A percentile compares a stretch with the other conserved stretches of the same genome.
These are phyloP conservation scores for Xylariaceae sp. DNA, from an alignment of 2,329 filamentous ascomycete genomes.

Conservation along the genomic window DNA sequence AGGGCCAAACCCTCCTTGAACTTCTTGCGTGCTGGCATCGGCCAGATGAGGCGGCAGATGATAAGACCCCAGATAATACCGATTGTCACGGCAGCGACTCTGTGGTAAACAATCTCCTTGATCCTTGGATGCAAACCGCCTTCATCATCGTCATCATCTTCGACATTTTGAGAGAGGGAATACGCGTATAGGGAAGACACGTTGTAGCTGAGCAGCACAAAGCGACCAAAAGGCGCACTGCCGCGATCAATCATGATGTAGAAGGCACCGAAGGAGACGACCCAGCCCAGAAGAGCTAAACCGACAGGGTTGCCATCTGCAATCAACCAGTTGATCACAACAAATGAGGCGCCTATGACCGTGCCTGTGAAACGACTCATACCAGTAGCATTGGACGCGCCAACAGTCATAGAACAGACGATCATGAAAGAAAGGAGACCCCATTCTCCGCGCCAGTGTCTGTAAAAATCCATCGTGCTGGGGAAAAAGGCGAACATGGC, in stretches of 20 bases:
- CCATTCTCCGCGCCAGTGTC: conserved; percentile 93
- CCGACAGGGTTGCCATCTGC: conserved; percentile 67
- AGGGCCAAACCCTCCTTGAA: conserved; percentile 84
- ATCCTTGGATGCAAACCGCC: conserved; percentile 80
- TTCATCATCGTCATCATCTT: conserved; percentile 81
- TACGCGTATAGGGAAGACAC: conserved; percentile 92
- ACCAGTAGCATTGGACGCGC: conserved; percentile 89
- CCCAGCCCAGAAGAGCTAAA: conserved; percentile 75
- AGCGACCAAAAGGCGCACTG: conserved; percentile 85
- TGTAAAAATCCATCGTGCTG: conserved; percentile 71
- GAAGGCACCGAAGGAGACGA: conserved; percentile 77
- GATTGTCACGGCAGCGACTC: conserved; percentile 77
- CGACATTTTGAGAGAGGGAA: conserved; percentile 73
- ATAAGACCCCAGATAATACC: conserved; percentile 92
- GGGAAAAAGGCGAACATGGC: conserved; percentile 83
- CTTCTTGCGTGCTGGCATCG: conserved; percentile 82
- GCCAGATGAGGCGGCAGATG: conserved; percentile 85
- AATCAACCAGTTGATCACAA: conserved; percentile 71
- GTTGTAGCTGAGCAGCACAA: conserved; percentile 94
- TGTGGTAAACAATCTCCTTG: conserved; percentile 78
- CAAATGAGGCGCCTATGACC: conserved; percentile 69
- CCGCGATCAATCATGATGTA: conserved; percentile 81
- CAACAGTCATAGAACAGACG: conserved; percentile 95
- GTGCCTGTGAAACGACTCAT: conserved; percentile 83
- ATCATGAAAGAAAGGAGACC: conserved; percentile 96